Evolutionary conservation across 2,329 filamentous ascomycete species (phyloP), one percentile per base, ranked within the genome.

Genomic region (Fragosphaeria purpurea): DNA sequence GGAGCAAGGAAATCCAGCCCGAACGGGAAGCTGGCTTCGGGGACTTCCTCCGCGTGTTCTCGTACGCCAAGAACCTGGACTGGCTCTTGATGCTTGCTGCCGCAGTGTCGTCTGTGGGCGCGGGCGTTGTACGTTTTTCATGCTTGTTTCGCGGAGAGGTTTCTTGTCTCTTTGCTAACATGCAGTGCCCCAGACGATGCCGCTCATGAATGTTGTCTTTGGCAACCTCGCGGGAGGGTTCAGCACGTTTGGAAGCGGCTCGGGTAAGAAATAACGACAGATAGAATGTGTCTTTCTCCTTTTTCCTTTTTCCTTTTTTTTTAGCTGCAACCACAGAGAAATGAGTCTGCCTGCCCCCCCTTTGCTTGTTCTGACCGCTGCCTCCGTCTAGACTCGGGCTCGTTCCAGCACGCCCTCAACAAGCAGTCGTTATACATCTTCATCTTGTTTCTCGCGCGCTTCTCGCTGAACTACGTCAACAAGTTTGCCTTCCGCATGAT

Each of bases 371-470:
- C 22, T 22, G 22, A 22, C 22, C 22, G 22, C 22, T 22, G 22
- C 22, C 22, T 22, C 22, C 22, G 22, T 22, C 22, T 22, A 78
- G 56, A 65, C 58, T 44, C 66, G 11, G 33, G 5, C 13, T 13
- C 48, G 1, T 79, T 80, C 56, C 57, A 64, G 13, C 52, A 56
- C 3, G 58, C 57, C 9, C 57, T 78, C 35, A 70, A 78, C 56
- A 65, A 58, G 45, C 67, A 76, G 52, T 64, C 76, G 63, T 67
- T 89, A 0, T 86, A 82, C 63, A 80, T 88, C 59, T 76, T 88
- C 50, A 79, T 80, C 50, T 69, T 89, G 6, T 89, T 88, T 62
- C 64, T 88, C 41, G 83, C 69, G 11, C 79, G 83, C 45, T 82
- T 86, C 56, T 60, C 68, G 13, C 67, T 86, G 41, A 78, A 76